Base-by-base conservation (phyloP, 164 flowering plant genomes). In the Stephania japonica region DNA sequence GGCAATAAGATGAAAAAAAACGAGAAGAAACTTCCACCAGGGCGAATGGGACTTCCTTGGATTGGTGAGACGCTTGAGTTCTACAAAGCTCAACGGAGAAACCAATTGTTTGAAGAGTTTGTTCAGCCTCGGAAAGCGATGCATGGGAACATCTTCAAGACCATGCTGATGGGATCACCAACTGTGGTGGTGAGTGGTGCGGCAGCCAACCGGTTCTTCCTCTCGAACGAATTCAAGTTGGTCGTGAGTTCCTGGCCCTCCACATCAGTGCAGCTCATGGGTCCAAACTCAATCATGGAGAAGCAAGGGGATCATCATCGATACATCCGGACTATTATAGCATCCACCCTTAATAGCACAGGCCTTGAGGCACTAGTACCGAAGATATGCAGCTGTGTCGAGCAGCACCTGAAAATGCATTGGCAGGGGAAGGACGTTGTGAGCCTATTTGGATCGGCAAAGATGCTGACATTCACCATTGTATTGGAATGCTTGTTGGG, bases 201-300 rank as follows among this genome's bases (percentile, higher is more conserved):
- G 0, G 85, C 80, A 7, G 97, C 93, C 26, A 90, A 90, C 61
- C 75, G 80, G 41, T 89, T 92, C 73, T 84, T 92, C 71, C 69
- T 89, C 26, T 86, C 94, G 0, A 90, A 88, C 53, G 94, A 92
- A 80, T 90, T 92, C 84, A 90, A 89, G 86, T 72, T 89, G 24
- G 97, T 92, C 69, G 81, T 90, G 9, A 90, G 94, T 81, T 86
- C 97, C 4, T 92, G 94, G 94, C 94, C 94, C 2, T 73, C 89
- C 4, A 68, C 91, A 0, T 82, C 93, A 0, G 94, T 92, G 25
- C 85, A 87, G 74, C 87, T 90, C 21, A 90, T 92, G 93, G 97
- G 97, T 13, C 78, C 38, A 61, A 74, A 87, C 32, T 87, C 87
- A 10, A 92, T 92, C 69, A 90, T 92, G 97, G 85, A 83, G 63